A percentile compares a stretch with the other conserved stretches of the same genome.
phyloP scores from a whole-genome alignment of 306 rosid genomes.

The Medicago ruthenica region DNA sequence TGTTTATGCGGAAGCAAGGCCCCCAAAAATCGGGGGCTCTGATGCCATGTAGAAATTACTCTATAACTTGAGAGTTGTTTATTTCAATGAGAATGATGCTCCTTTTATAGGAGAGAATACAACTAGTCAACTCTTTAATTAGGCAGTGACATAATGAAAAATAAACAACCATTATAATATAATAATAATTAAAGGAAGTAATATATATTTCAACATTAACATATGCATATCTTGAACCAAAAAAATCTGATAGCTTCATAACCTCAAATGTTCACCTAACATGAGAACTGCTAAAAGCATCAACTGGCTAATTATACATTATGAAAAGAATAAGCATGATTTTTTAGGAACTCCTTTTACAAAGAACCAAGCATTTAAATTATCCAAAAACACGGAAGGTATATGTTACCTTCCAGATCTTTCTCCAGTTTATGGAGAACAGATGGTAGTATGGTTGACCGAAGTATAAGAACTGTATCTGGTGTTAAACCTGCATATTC shows the following conservation, averaged over 20 bases:
- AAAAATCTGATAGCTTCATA: neutral
- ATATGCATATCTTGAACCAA: slow-evolving; percentile 1
- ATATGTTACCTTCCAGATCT: slow-evolving; percentile 63
- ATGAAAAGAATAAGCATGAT: slow-evolving; percentile 4
- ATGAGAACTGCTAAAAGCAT: slow-evolving; percentile 8
- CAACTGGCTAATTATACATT: slow-evolving; percentile 5
- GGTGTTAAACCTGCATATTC: slow-evolving; percentile 66
- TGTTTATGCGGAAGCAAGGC: no score
- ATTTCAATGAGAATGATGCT: no score
- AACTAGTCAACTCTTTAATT: no score
- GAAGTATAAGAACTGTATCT: slow-evolving; percentile 66
- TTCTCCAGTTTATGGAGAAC: slow-evolving; percentile 57
- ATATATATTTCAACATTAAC: no score
- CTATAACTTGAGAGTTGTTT: no score
- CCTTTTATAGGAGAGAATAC: no score
- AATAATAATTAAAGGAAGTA: no score
- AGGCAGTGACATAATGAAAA: no score
- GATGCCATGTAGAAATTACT: no score
- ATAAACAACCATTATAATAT: no score
- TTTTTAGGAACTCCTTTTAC: slow-evolving; percentile 37
- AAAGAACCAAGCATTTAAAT: slow-evolving; percentile 29
- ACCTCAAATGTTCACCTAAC: slow-evolving; percentile 16
- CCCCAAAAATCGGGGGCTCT: no score
- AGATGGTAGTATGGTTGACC: slow-evolving; percentile 61
- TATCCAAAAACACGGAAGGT: slow-evolving; percentile 38